Base-by-base conservation (phyloP, 2,329 filamentous ascomycete species). In the Graphilbum sp. region DNA sequence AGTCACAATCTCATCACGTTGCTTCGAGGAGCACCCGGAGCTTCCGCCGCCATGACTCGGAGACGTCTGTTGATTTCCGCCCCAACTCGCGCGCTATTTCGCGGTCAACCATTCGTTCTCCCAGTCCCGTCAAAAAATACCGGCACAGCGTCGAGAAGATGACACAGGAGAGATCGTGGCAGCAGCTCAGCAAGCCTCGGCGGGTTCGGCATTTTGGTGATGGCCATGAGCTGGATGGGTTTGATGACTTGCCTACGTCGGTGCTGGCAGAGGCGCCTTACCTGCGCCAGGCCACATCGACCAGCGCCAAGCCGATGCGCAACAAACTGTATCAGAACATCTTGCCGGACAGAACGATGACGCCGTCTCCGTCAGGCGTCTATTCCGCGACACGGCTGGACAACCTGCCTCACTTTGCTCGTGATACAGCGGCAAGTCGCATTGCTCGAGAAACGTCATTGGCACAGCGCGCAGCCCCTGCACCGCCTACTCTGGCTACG, bases 211-310 rank as follows among this genome's bases (percentile, higher is more conserved):
- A 83, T 49, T 98, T 92, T 59, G 90, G 90, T 12, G 85, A 95
- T 55, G 90, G 90, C 15, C 81, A 79, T 43, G 90, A 98, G 57
- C 67, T 98, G 25, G 88, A 96, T 48, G 76, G 72, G 3, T 96
- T 98, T 54, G 90, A 98, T 54, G 90, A 98, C 57, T 63, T 98
- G 40, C 88, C 88, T 2, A 96, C 87, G 0, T 95, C 87, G 15
- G 75, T 70, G 12, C 74, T 79, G 43, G 70, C 75, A 13, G 90
- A 98, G 58, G 85, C 76, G 44, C 81, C 75, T 49, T 98, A 75
- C 51, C 66, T 86, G 44, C 92, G 87, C 55, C 75, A 81, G 49
- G 87, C 90, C 3, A 64, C 79, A 30, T 74, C 71, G 34, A 69
- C 72, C 38, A 76, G 79, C 33, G 73, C 79, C 20, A 85, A 79